Base-by-base conservation (phyloP, 2,329 filamentous ascomycete genomes). In the Periconia digitata region DNA sequence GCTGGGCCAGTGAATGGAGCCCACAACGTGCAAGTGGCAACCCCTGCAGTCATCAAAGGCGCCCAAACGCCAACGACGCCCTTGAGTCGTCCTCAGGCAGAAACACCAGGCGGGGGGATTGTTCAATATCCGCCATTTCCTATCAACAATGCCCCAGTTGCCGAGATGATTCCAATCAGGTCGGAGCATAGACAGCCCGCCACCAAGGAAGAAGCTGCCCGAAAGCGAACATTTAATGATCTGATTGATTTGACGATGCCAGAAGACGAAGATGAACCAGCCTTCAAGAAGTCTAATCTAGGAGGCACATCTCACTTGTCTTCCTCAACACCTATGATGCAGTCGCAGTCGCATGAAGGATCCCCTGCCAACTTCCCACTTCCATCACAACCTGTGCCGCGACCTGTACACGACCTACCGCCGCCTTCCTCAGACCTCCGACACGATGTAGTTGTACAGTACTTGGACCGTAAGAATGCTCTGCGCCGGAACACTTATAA, bases 401-500 rank as follows among this genome's bases (percentile, higher is more conserved):
- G 56, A 36, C 43, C 51, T 18, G 23, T 40, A 3, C 44, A 46
- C 22, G 53, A 47, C 27, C 24, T 34, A 13, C 42, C 51, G 6
- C 27, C 55, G 23, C 50, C 54, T 27, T 16, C 39, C 8, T 55
- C 29, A 8, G 59, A 60, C 21, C 32, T 64, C 23, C 55, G 62
- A 18, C 46, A 60, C 39, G 35, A 43, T 21, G 50, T 41, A 6
- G 61, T 79, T 29, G 75, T 79, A 3, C 71, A 78, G 52, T 70
- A 72, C 0, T 59, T 85, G 15, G 72, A 76, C 53, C 71, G 68
- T 41, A 74, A 73, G 43, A 74, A 76, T 32, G 76, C 76, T 8
- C 65, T 74, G 5, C 70, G 74, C 21, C 79, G 79, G 50, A 74
- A 74, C 6, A 74, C 68, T 15, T 87, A 87, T 59, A 77, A 86